Evolutionary conservation across 371 early-diverging fungal species (phyloP).

Genomic region (Blakeslea trispora): DNA sequence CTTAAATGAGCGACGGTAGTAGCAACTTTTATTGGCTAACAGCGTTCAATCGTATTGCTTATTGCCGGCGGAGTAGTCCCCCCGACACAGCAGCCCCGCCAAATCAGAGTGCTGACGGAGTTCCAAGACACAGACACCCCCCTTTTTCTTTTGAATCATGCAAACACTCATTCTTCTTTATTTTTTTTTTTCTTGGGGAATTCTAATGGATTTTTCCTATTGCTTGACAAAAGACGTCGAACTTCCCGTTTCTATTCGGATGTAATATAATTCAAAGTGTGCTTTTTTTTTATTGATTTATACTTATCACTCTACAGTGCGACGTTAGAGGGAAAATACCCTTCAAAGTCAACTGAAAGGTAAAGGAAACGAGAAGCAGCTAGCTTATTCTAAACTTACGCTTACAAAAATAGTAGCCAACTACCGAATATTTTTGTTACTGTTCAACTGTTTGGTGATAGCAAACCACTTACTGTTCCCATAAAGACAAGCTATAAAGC

Average conservation of each 20-base stretch:
- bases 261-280: too few species aligned
- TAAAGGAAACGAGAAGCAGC: too few species aligned
- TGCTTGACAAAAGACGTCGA: constrained; percentile 70
- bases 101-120: too few species aligned
- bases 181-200: too few species aligned
- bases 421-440: constrained; percentile 69
- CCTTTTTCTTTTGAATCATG: neutral
- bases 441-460: constrained; percentile 78
- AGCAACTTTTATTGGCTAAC: too few species aligned
- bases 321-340: constrained; percentile 44
- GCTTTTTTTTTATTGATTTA: constrained; percentile 14
- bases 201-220: constrained; percentile 72
- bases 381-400: too few species aligned
- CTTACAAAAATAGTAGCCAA: too few species aligned
- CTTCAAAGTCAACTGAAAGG: constrained; percentile 8
- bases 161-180: neutral
- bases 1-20: too few species aligned
- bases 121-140: too few species aligned
- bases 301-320: constrained; percentile 25
- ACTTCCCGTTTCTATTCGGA: constrained; percentile 63
- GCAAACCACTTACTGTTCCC: constrained; percentile 73
- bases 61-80: too few species aligned
- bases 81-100: too few species aligned
- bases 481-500: constrained; percentile 69
- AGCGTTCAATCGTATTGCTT: too few species aligned